Conservation (phyloP, 129 eudicot genomes). For the Helianthus tuberosus region DNA sequence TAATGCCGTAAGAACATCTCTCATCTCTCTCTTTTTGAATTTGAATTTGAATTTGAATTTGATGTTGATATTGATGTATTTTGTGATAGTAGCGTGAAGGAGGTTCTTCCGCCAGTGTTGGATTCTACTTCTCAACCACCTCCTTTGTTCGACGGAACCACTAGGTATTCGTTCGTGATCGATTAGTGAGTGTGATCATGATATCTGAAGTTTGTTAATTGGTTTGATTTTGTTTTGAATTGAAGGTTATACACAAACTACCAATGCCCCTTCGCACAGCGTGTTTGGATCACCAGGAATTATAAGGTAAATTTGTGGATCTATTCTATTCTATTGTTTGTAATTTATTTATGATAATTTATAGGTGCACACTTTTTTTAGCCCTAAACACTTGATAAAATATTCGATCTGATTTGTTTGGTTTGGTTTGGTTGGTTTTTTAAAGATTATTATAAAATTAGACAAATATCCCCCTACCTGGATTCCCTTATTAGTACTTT, state of each 20-base stretch:
- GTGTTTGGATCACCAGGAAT: constrained; percentile 84
- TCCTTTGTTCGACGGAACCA: constrained; percentile 71
- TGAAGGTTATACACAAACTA: constrained; percentile 66
- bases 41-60: neutral
- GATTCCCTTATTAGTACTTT: neutral
- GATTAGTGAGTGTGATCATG: neutral
- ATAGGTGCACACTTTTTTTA: neutral
- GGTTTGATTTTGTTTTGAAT: constrained; percentile 2
- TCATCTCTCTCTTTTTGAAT: neutral
- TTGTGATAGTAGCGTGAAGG: constrained; percentile 40
- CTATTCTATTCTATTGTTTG: too few relatives aligned
- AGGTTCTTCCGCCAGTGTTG: constrained; percentile 49
- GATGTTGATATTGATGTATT: neutral
- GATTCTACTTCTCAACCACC: constrained; percentile 82
- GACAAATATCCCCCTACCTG: neutral
- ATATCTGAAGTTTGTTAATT: too few relatives aligned
- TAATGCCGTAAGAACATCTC: constrained; percentile 30
- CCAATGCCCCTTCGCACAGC: constrained; percentile 72
- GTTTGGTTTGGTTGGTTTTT: neutral
- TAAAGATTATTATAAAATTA: neutral
- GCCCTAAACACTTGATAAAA: neutral
- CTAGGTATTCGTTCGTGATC: constrained; percentile 16
- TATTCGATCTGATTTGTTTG: neutral
- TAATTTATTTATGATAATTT: too few relatives aligned
- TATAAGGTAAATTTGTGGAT: constrained; percentile 51